Percentiles rank a stretch among this genome's conserved stretches.
Evolutionary conservation across 139 green algal species (phyloP).

Genomic region (Coelastrella sp.): DNA sequence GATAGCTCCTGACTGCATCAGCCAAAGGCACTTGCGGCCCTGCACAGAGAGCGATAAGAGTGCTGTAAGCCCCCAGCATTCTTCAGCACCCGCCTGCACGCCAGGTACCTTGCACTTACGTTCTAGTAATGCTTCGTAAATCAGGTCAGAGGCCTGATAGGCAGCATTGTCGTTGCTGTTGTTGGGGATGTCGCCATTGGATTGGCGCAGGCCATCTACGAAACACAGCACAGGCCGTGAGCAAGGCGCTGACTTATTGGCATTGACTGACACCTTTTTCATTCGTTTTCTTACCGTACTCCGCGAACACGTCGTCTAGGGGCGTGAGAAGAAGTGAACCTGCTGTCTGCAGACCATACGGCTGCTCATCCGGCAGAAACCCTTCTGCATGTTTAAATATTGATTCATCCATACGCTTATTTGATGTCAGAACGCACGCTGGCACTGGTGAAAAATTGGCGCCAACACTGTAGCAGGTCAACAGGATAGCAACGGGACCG

Average conservation of each 20-base stretch:
- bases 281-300: conserved; percentile 2
- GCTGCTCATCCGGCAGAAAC: background rate
- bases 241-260: no score
- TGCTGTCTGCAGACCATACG: background rate
- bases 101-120: background rate
- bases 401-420: background rate
- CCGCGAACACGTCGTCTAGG: background rate
- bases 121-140: background rate
- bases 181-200: background rate
- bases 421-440: background rate
- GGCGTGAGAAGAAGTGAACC: background rate
- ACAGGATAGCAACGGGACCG: no score
- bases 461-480: background rate
- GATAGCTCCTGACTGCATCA: background rate
- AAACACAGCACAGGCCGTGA: background rate
- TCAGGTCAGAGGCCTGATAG: background rate
- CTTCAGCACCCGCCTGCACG: background rate
- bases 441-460: background rate
- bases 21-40: background rate
- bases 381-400: background rate
- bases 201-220: background rate
- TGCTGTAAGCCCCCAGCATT: background rate
- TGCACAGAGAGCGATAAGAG: background rate
- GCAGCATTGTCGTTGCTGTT: background rate
- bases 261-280: no score